Evolutionary conservation across 2,329 filamentous ascomycete species (phyloP).

Genomic region (Rutstroemia sp.): DNA sequence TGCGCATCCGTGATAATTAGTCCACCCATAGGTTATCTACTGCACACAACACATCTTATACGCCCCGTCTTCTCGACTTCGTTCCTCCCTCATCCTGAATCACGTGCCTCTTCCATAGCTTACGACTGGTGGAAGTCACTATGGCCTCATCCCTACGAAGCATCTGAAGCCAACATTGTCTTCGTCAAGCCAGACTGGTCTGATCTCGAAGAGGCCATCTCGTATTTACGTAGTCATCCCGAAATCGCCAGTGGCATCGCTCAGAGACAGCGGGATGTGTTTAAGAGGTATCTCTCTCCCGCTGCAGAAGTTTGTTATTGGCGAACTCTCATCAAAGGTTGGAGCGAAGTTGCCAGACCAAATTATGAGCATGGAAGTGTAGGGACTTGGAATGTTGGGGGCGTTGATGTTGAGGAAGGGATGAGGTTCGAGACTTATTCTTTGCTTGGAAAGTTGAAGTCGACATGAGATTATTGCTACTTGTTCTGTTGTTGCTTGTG

Average conservation of each 20-base stretch:
- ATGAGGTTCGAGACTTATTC: slow-evolving; percentile 26
- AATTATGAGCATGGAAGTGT: slow-evolving; percentile 31
- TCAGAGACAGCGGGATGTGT: slow-evolving; percentile 37
- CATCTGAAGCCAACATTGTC: slow-evolving; percentile 39
- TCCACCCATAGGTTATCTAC: slow-evolving; percentile 41
- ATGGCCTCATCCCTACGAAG: slow-evolving; percentile 34
- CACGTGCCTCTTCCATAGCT: not conserved
- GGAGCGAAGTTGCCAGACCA: slow-evolving; percentile 35
- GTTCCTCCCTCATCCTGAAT: slow-evolving; percentile 13
- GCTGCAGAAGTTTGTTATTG: slow-evolving; percentile 49
- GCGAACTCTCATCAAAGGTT: slow-evolving; percentile 41
- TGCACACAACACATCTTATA: slow-evolving; percentile 43
- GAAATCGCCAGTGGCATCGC: slow-evolving; percentile 40
- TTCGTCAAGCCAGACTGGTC: slow-evolving; percentile 45
- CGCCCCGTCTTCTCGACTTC: slow-evolving; percentile 36
- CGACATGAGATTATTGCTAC: not conserved
- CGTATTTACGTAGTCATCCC: slow-evolving; percentile 39
- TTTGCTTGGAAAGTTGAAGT: slow-evolving; percentile 18
- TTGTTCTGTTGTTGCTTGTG: too few relatives aligned
- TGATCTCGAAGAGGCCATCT: slow-evolving; percentile 39
- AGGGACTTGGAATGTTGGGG: slow-evolving; percentile 23
- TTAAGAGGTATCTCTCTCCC: slow-evolving; percentile 40
- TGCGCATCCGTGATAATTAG: slow-evolving; percentile 42
- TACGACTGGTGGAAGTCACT: slow-evolving; percentile 17
- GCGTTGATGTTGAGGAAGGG: slow-evolving; percentile 28